phyloP scores from a whole-genome alignment of 352 stramenopile species.

The Globisporangium barbulae region DNA sequence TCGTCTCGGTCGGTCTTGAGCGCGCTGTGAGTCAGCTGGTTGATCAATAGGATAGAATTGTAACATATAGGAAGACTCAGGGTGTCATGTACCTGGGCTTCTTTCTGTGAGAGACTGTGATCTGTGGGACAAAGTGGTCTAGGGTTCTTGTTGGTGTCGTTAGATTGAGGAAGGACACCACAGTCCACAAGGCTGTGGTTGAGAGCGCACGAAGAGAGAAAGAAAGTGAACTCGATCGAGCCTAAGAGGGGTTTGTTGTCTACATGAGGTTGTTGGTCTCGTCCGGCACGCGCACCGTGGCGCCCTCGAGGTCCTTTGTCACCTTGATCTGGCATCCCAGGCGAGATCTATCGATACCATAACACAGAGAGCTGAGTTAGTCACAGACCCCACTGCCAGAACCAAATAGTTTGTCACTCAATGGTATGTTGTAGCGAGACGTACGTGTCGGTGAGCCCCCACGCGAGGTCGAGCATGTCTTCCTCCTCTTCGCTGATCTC shows the following conservation, averaged over 20 bases:
- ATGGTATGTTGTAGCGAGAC: slow-evolving; percentile 16
- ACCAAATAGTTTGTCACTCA: neutral
- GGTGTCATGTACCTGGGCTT: neutral
- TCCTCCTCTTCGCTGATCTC: slow-evolving; percentile 92
- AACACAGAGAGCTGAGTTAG: neutral
- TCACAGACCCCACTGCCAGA: neutral
- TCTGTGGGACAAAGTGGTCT: neutral
- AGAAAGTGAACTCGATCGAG: neutral
- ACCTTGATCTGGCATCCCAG: slow-evolving; percentile 92
- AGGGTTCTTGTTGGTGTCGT: neutral
- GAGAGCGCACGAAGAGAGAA: slow-evolving; percentile 1
- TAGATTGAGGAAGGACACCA: neutral
- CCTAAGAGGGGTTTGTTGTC: slow-evolving; percentile 9
- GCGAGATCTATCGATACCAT: slow-evolving; percentile 37
- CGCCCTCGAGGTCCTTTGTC: slow-evolving; percentile 81
- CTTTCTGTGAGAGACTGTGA: neutral
- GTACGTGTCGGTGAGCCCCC: slow-evolving; percentile 92
- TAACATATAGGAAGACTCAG: neutral
- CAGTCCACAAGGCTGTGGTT: slow-evolving; percentile 1
- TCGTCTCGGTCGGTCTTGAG: slow-evolving; percentile 3
- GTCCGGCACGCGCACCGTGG: slow-evolving; percentile 85
- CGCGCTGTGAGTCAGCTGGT: slow-evolving; percentile 1
- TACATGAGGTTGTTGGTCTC: slow-evolving; percentile 90
- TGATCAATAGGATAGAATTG: slow-evolving; percentile 1
- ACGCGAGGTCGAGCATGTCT: slow-evolving; percentile 95